Percentiles rank a stretch among this genome's conserved stretches.
These are phyloP conservation scores for Fraxinus cuspidata DNA, from an alignment of 257 asterid genomes.

Conservation along the genomic window DNA sequence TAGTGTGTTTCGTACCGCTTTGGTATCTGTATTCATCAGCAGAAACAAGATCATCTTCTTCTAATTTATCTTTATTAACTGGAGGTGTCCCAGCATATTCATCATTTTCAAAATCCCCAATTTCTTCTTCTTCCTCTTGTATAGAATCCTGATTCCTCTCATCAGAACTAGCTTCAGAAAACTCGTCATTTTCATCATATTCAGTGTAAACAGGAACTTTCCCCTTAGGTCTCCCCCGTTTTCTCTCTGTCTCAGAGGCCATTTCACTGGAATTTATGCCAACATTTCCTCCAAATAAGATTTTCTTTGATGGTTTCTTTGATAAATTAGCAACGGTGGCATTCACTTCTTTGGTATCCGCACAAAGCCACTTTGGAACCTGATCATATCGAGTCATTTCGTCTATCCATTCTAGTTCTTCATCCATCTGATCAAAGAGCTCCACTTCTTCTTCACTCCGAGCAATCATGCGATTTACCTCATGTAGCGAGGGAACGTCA, in stretches of 20 bases:
- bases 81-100: constrained; percentile 59
- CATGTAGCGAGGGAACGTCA: constrained; percentile 94
- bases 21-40: constrained; percentile 61
- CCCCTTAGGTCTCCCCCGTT: constrained; percentile 86
- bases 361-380: constrained; percentile 95
- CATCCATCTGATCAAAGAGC: constrained; percentile 98
- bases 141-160: constrained; percentile 72
- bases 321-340: constrained; percentile 66
- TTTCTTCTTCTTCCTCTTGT: constrained; percentile 78
- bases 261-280: constrained; percentile 53
- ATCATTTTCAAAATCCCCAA: constrained; percentile 84
- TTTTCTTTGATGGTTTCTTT: constrained; percentile 70
- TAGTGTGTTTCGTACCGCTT: constrained; percentile 47
- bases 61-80: constrained; percentile 64
- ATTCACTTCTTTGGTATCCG: constrained; percentile 80
- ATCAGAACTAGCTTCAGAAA: constrained; percentile 85
- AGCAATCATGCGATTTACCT: constrained; percentile 98
- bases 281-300: constrained; percentile 55
- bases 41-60: constrained; percentile 67
- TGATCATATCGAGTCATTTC: constrained; percentile 88
- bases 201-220: constrained; percentile 87
- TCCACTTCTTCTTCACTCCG: constrained; percentile 94
- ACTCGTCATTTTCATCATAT: constrained; percentile 78
- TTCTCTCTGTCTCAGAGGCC: constrained; percentile 69
- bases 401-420: constrained; percentile 89